These are phyloP conservation scores for Letharia columbiana DNA, from an alignment of 495 filamentous ascomycete genomes.

Conservation along the genomic window DNA sequence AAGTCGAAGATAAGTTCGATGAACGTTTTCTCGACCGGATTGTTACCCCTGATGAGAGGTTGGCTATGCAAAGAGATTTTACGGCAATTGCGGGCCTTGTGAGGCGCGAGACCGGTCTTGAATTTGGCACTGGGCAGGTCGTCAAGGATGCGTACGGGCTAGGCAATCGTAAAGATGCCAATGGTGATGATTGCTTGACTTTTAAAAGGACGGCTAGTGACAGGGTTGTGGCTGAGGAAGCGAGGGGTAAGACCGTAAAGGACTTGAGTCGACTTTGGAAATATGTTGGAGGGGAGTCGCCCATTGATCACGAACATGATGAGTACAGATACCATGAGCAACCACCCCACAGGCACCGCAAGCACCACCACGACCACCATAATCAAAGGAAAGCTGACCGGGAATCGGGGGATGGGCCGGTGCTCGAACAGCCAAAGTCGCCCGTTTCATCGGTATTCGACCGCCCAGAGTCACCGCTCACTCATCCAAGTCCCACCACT, in stretches of 20 bases:
- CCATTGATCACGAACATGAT: neutral
- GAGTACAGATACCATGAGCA: too few species aligned
- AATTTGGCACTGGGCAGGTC: slow-evolving; percentile 19
- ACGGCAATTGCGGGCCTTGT: neutral
- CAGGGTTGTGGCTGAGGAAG: slow-evolving; percentile 18
- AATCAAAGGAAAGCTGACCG: neutral
- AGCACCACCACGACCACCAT: neutral
- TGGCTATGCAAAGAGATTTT: slow-evolving; percentile 10
- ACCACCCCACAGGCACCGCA: neutral
- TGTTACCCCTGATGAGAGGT: slow-evolving; percentile 20
- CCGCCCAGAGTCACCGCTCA: neutral
- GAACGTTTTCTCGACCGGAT: slow-evolving; percentile 17
- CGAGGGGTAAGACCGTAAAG: slow-evolving; percentile 43
- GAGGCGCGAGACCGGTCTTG: slow-evolving; percentile 16
- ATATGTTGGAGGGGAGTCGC: slow-evolving; percentile 49
- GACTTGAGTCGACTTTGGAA: slow-evolving; percentile 60
- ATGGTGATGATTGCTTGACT: slow-evolving; percentile 1
- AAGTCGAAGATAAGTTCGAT: neutral
- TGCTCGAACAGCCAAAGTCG: neutral
- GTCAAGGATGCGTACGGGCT: slow-evolving; percentile 4
- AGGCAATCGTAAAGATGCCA: neutral
- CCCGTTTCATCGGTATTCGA: neutral
- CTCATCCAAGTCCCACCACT: neutral
- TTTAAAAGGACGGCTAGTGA: slow-evolving; percentile 12
- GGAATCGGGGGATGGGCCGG: neutral